Evolutionary conservation across 139 green algal species (phyloP).

Genomic region (Coelastrella sp.): DNA sequence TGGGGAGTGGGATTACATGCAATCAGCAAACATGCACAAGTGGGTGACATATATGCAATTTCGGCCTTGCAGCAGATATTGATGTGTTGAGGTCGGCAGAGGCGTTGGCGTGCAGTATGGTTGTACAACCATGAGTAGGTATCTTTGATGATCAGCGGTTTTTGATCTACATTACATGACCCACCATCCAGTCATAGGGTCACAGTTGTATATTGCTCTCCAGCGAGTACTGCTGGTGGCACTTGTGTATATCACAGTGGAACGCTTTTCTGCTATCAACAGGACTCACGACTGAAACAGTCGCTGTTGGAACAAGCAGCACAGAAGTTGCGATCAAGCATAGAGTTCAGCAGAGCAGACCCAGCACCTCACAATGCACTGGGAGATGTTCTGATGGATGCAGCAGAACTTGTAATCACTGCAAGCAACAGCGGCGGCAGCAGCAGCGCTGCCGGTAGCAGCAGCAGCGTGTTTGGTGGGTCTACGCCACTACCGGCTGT

Average conservation of each 20-base stretch:
- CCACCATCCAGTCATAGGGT: too few relatives aligned
- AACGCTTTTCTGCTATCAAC: too few relatives aligned
- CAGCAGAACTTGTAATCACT: constrained; percentile 56
- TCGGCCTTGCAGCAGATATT: too few relatives aligned
- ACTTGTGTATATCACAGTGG: too few relatives aligned
- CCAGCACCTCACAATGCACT: constrained; percentile 69
- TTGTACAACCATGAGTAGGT: too few relatives aligned
- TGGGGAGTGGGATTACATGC: constrained; percentile 77
- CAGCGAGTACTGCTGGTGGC: too few relatives aligned
- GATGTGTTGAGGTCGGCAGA: too few relatives aligned
- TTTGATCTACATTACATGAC: too few relatives aligned
- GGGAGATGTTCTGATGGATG: constrained; percentile 71
- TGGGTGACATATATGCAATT: too few relatives aligned
- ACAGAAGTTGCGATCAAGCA: constrained; percentile 53
- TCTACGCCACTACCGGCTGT: background rate
- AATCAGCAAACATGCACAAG: constrained; percentile 44
- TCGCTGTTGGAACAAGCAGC: constrained; percentile 69
- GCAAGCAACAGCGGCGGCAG: constrained; percentile 8
- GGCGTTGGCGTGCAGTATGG: too few relatives aligned
- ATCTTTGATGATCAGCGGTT: too few relatives aligned
- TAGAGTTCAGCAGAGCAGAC: constrained; percentile 69
- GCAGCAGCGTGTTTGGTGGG: background rate
- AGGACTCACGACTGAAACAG: constrained; percentile 41
- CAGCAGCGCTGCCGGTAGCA: background rate
- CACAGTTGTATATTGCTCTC: too few relatives aligned